phyloP scores from a whole-genome alignment of 352 stramenopile genomes.

The Saprolegnia parasitica region DNA sequence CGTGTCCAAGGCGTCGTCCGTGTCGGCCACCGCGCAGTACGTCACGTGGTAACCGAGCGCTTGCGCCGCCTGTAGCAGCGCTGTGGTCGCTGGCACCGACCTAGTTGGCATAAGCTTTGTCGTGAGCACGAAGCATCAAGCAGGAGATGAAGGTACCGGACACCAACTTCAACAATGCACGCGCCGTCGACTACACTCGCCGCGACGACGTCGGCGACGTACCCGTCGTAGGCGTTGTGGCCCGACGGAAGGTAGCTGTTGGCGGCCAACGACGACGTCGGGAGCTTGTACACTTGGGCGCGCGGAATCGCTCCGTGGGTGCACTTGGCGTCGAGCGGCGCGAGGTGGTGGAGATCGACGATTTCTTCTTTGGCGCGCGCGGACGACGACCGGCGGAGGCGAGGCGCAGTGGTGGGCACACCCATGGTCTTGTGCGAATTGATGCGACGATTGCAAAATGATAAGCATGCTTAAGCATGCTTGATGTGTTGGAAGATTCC shows the following conservation, averaged over 20 bases:
- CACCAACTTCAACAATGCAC: slow-evolving; percentile 2
- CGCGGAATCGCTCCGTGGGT: neutral
- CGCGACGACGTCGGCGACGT: neutral
- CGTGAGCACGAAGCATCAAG: neutral
- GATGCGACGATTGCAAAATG: neutral
- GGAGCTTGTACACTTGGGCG: slow-evolving; percentile 11
- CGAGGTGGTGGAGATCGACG: slow-evolving; percentile 3
- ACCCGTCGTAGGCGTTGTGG: neutral
- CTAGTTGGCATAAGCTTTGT: neutral
- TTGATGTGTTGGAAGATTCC: too few relatives aligned
- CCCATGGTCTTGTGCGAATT: slow-evolving; percentile 4
- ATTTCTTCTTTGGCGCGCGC: slow-evolving; percentile 12
- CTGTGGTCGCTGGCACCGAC: neutral
- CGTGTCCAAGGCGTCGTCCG: neutral
- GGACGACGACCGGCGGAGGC: slow-evolving; percentile 7
- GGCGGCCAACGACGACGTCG: neutral
- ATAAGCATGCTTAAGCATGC: too few relatives aligned
- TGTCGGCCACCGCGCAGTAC: slow-evolving; percentile 3
- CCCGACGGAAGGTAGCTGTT: neutral
- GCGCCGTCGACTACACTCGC: neutral
- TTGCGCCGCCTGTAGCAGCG: neutral
- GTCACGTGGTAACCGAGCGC: neutral
- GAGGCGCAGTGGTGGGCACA: neutral
- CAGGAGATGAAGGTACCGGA: neutral
- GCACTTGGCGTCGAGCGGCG: neutral